Conservation (phyloP, 2,329 filamentous ascomycete genomes). For the Catunica adiposa region DNA sequence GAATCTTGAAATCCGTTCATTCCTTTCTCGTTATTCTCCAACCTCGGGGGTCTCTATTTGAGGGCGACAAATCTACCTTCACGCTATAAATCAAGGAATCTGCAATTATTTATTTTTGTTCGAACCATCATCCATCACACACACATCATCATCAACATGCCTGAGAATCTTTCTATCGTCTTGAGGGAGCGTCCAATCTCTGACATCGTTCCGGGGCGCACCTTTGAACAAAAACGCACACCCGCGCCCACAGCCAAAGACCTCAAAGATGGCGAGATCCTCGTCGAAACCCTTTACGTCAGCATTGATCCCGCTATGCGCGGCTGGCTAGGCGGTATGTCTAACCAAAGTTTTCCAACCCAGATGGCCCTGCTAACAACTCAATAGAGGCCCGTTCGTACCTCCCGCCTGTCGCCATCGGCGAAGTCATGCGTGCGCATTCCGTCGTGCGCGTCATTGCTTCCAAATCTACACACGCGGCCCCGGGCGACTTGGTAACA, state of each 20-base stretch:
- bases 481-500: slow-evolving; percentile 39
- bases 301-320: slow-evolving; percentile 64
- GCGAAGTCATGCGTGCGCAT: slow-evolving; percentile 50
- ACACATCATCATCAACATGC: neutral
- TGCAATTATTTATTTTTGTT: too few species aligned
- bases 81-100: too few species aligned
- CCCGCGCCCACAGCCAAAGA: slow-evolving; percentile 34
- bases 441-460: slow-evolving; percentile 45
- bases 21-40: neutral
- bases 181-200: slow-evolving; percentile 47
- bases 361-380: neutral
- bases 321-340: slow-evolving; percentile 46
- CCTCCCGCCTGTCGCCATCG: slow-evolving; percentile 50
- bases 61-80: neutral
- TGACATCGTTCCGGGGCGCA: slow-evolving; percentile 44
- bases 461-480: slow-evolving; percentile 37
- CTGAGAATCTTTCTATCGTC: slow-evolving; percentile 31
- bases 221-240: slow-evolving; percentile 18
- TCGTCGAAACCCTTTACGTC: slow-evolving; percentile 45
- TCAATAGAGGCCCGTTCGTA: slow-evolving; percentile 36
- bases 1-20: neutral
- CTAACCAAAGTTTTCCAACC: neutral
- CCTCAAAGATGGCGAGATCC: slow-evolving; percentile 47
- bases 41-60: neutral
- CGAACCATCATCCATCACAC: neutral